These are phyloP conservation scores for Alternaria arborescens DNA, from an alignment of 2,329 filamentous ascomycete species.

Conservation along the genomic window DNA sequence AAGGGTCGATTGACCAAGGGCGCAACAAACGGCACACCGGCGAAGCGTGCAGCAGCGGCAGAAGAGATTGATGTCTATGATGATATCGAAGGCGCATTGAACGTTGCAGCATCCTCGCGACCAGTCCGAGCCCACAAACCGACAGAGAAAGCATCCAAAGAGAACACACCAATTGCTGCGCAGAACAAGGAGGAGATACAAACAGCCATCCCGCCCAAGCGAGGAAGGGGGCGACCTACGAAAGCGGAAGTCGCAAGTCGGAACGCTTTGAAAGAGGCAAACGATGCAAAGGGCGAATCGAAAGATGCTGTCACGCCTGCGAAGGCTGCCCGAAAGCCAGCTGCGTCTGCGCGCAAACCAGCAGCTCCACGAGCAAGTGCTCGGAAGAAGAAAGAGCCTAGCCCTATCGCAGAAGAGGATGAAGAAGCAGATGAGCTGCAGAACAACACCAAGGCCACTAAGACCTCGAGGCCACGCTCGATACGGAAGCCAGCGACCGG, in stretches of 20 bases:
- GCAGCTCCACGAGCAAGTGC: constrained; percentile 17
- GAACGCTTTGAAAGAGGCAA: constrained; percentile 16
- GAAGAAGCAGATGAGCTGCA: constrained; percentile 14
- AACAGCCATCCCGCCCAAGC: constrained; percentile 28
- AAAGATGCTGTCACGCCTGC: constrained; percentile 27
- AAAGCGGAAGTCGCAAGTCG: constrained; percentile 29
- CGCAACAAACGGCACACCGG: constrained; percentile 20
- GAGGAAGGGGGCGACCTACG: constrained; percentile 22
- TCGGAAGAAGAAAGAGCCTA: constrained; percentile 22
- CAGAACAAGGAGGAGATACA: constrained; percentile 24
- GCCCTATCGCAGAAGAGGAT: constrained; percentile 15
- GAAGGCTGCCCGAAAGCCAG: constrained; percentile 16
- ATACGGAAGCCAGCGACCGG: constrained; percentile 17
- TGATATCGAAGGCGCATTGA: constrained; percentile 55
- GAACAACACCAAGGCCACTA: constrained; percentile 2
- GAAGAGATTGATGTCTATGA: constrained; percentile 52
- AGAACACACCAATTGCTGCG: constrained; percentile 13
- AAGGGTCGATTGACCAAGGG: constrained; percentile 17
- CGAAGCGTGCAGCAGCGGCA: constrained; percentile 12
- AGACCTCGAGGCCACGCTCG: constrained; percentile 18
- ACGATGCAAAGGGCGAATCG: constrained; percentile 20
- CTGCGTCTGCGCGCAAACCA: constrained; percentile 25
- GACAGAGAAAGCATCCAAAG: constrained; percentile 15
- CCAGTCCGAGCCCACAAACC: constrained; percentile 10
- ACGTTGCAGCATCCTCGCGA: constrained; percentile 29